Conservation (phyloP, 169 alveolate genomes). For the Pseudocohnilembus persalinus region DNA sequence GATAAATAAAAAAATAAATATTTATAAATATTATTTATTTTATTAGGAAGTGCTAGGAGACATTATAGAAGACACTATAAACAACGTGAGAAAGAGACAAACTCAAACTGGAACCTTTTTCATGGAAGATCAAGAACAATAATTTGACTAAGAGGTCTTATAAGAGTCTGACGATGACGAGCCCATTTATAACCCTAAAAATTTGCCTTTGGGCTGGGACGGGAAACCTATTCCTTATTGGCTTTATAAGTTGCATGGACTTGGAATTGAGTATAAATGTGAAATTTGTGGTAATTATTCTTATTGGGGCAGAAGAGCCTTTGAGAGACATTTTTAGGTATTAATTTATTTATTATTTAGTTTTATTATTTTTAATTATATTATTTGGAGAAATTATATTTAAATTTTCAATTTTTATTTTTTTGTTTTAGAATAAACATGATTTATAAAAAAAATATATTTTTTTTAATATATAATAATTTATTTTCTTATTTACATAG, state of each 20-base stretch:
- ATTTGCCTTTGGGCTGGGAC: slow-evolving; percentile 98
- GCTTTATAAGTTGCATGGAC: slow-evolving; percentile 98
- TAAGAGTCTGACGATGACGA: slow-evolving; percentile 89
- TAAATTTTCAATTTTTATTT: too few relatives aligned
- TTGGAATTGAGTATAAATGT: slow-evolving; percentile 97
- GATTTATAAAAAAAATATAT: too few relatives aligned
- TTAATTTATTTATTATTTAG: too few relatives aligned
- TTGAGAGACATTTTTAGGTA: slow-evolving; percentile 96
- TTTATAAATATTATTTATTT: not conserved
- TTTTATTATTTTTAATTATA: too few relatives aligned
- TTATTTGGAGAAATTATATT: too few relatives aligned
- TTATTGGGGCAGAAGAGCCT: slow-evolving; percentile 99
- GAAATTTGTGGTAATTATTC: slow-evolving; percentile 99
- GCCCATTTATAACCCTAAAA: slow-evolving; percentile 96
- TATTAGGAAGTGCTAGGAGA: slow-evolving; percentile 55
- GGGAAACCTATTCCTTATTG: slow-evolving; percentile 99
- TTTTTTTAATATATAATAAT: too few relatives aligned
- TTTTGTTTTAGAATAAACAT: too few relatives aligned
- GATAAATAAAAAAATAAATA: too few relatives aligned
- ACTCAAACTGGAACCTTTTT: slow-evolving; percentile 67
- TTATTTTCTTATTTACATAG: not conserved
- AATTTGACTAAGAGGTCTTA: slow-evolving; percentile 52
- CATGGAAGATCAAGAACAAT: slow-evolving; percentile 49
- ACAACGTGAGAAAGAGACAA: slow-evolving; percentile 86
- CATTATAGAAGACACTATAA: slow-evolving; percentile 85